Evolutionary conservation across 2,329 filamentous ascomycete species (phyloP), one percentile per base, ranked within the genome.

Genomic region (Ascochyta clinopodiicola): DNA sequence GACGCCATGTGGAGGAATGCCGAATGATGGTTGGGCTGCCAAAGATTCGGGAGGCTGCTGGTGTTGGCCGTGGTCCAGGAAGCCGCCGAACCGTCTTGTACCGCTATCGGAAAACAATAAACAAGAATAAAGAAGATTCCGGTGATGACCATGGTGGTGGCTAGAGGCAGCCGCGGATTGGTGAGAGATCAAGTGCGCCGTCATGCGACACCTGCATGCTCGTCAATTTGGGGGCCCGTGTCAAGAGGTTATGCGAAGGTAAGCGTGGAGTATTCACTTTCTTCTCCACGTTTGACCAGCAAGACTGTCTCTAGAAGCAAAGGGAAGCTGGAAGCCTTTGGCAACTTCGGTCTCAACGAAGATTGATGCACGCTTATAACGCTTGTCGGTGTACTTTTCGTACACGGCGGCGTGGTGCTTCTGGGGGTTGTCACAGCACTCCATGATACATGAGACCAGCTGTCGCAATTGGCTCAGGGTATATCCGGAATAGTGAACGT

Each of bases 401-500:
- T 86, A 97, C 37, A 99, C 89, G 7, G 92, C 91, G 25, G 81
- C 78, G 73, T 99, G 95, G 72, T 99, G 95, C 68, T 88, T 87
- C 60, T 83, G 83, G 6, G 92, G 90, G 51, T 88, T 84, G 57
- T 91, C 87, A 77, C 92, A 96, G 80, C 94, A 98, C 65, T 96
- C 92, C 44, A 96, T 80, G 62, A 99, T 87, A 74, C 91, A 87
- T 13, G 82, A 81, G 42, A 97, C 83, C 34, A 97, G 79, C 2
- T 89, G 88, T 68, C 88, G 87, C 51, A 99, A 81, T 76, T 99
- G 95, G 40, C 81, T 79, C 79, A 90, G 92, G 2, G 93, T 96
- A 79, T 99, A 98, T 49, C 91, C 91, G 32, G 94, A 96, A 78
- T 96, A 98, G 78, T 96, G 88, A 32, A 95, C 88, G 72, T 99